phyloP scores from a whole-genome alignment of 805 yeast genomes.

The Naumovozyma castellii region DNA sequence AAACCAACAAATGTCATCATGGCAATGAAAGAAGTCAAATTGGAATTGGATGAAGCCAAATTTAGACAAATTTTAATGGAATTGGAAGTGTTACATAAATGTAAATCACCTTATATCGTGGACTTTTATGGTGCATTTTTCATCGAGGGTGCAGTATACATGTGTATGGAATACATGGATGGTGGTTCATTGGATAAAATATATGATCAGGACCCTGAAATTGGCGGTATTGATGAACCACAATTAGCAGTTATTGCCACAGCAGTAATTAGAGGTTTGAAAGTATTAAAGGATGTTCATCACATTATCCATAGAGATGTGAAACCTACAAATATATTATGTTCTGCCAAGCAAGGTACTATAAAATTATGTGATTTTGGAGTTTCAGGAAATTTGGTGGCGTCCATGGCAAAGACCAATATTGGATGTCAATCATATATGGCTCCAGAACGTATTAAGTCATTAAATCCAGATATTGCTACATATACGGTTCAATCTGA shows the following conservation, averaged over 20 bases:
- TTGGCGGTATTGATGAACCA: slow-evolving; percentile 64
- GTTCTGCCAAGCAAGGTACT: slow-evolving; percentile 66
- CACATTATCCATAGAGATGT: slow-evolving; percentile 94
- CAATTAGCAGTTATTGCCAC: slow-evolving; percentile 73
- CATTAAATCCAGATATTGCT: slow-evolving; percentile 60
- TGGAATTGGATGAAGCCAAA: slow-evolving; percentile 89
- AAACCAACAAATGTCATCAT: slow-evolving; percentile 83
- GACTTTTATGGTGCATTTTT: slow-evolving; percentile 97
- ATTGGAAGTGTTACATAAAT: slow-evolving; percentile 83
- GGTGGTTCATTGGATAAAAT: slow-evolving; percentile 89
- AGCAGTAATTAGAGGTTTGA: slow-evolving; percentile 71
- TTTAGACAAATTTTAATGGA: slow-evolving; percentile 95
- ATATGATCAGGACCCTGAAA: slow-evolving; percentile 42
- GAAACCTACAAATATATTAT: slow-evolving; percentile 88
- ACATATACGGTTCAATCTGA: slow-evolving; percentile 91
- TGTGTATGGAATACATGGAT: slow-evolving; percentile 97
- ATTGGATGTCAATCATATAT: slow-evolving; percentile 96
- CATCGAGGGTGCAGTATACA: slow-evolving; percentile 94
- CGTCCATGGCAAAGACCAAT: slow-evolving; percentile 88
- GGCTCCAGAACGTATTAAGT: slow-evolving; percentile 95
- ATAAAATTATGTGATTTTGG: slow-evolving; percentile 94
- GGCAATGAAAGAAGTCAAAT: slow-evolving; percentile 96
- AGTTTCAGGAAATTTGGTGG: slow-evolving; percentile 88
- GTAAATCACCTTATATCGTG: slow-evolving; percentile 83
- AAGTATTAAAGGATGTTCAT: slow-evolving; percentile 77